Percentiles rank a stretch among this genome's conserved stretches.
Evolutionary conservation across 1,284 basidiomycete species (phyloP).

Genomic region (Sanghuangporus baumii): DNA sequence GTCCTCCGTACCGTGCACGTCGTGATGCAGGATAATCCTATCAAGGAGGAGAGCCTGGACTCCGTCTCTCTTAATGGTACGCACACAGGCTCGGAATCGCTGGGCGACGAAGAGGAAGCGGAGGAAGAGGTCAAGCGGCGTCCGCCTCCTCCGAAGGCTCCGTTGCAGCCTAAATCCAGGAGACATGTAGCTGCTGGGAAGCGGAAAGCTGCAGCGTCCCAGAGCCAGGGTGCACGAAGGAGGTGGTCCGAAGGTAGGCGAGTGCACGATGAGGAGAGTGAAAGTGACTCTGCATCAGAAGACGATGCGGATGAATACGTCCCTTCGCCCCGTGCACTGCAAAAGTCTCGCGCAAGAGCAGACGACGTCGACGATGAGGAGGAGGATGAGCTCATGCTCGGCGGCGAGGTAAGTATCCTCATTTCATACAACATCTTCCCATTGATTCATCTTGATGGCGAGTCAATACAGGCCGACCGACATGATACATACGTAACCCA

Average conservation of each 20-base stretch:
- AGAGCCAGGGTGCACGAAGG: background rate
- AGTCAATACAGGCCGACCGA: background rate
- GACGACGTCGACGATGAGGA: conserved; percentile 15
- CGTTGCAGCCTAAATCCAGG: background rate
- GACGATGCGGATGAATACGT: conserved; percentile 5
- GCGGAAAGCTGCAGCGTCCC: background rate
- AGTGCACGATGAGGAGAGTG: conserved; percentile 5
- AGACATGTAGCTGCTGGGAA: background rate
- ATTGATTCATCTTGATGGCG: background rate
- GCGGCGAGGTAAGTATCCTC: background rate
- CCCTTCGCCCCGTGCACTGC: background rate
- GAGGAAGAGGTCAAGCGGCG: conserved; percentile 1
- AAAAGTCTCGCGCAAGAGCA: background rate
- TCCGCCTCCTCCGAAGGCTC: background rate
- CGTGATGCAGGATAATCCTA: conserved; percentile 33
- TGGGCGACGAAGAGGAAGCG: background rate
- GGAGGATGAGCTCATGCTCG: conserved; percentile 16
- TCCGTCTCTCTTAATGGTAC: background rate
- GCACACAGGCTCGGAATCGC: conserved; percentile 13
- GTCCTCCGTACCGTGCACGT: conserved; percentile 41
- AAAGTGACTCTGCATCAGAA: background rate
- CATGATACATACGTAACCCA: background rate
- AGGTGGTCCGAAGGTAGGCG: conserved; percentile 8
- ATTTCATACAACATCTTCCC: background rate
- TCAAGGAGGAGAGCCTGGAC: conserved; percentile 38